Conservation (phyloP, 257 asterid species). For the Solanum raphanifolium region DNA sequence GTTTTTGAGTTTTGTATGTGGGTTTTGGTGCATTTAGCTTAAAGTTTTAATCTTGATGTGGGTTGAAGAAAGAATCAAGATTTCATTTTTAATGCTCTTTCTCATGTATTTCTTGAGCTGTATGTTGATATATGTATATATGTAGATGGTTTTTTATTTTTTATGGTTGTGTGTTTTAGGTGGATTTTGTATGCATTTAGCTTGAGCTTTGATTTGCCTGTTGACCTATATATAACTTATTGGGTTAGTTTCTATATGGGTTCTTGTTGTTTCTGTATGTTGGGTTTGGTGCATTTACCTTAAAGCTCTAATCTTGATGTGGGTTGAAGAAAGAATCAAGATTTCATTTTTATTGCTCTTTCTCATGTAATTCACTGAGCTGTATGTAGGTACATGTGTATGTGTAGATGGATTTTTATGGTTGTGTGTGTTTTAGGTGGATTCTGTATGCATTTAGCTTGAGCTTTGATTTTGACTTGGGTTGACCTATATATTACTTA, state of each 20-base stretch:
- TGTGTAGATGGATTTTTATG: neutral
- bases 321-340: neutral
- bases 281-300: neutral
- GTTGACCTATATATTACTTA: neutral
- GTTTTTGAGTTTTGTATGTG: neutral
- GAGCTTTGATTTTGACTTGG: neutral
- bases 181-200: neutral
- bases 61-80: neutral
- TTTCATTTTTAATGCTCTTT: neutral
- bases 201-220: neutral
- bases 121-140: neutral
- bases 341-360: neutral
- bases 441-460: neutral
- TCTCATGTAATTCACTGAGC: neutral
- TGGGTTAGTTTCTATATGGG: neutral
- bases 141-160: neutral
- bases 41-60: neutral
- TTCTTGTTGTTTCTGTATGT: neutral
- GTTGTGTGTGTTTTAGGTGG: neutral
- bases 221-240: neutral
- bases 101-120: neutral
- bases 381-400: neutral
- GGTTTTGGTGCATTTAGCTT: neutral
- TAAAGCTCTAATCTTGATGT: neutral
- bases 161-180: neutral